These are phyloP conservation scores for Trebouxia gelatinosa DNA, from an alignment of 163 green algal species.

Conservation along the genomic window DNA sequence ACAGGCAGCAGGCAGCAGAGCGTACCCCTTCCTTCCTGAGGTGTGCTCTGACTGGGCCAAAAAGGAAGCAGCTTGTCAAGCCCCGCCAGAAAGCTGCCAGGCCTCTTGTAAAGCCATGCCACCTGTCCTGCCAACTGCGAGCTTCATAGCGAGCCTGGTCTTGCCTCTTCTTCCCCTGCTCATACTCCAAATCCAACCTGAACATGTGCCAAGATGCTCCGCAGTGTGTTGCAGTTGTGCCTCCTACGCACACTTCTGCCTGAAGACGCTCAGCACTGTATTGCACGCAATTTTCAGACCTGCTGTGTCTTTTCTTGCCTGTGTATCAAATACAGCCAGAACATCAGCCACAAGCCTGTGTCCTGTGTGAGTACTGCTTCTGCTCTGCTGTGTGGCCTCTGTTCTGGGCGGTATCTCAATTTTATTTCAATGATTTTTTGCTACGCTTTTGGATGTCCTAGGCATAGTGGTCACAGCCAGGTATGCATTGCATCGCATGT, in stretches of 20 bases:
- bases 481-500: too few species aligned
- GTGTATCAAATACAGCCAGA: not conserved
- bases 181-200: conserved; percentile 5
- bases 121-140: conserved; percentile 10
- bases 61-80: not conserved
- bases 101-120: not conserved
- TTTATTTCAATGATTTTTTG: too few species aligned
- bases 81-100: not conserved
- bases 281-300: not conserved
- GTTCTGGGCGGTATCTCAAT: too few species aligned
- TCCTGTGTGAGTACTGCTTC: not conserved
- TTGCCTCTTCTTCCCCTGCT: not conserved
- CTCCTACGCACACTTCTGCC: not conserved
- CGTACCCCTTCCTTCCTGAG: conserved; percentile 1
- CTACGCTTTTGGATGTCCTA: too few species aligned
- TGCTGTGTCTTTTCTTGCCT: not conserved
- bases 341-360: not conserved
- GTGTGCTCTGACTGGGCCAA: not conserved
- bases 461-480: too few species aligned
- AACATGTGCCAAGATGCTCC: too few species aligned
- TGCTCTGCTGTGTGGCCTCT: too few species aligned
- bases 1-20: not conserved
- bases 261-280: not conserved
- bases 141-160: not conserved
- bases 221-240: too few species aligned